These are phyloP conservation scores for Neurospora sp. DNA, from an alignment of 495 filamentous ascomycete species.

Conservation along the genomic window DNA sequence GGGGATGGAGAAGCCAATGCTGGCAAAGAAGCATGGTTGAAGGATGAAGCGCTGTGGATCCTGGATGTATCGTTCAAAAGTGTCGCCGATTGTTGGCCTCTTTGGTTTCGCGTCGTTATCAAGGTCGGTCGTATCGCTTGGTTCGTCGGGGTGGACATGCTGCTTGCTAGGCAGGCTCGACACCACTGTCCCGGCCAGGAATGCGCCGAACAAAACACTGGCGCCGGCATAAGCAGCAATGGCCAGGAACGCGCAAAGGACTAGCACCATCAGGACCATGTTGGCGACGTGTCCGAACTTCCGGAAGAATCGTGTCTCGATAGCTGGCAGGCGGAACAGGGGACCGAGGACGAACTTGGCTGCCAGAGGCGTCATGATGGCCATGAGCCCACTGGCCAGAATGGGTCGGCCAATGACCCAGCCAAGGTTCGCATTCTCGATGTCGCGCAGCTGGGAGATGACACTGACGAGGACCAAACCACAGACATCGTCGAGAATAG, in stretches of 20 bases:
- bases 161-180: constrained; percentile 20
- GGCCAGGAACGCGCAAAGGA: constrained; percentile 13
- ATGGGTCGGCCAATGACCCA: constrained; percentile 22
- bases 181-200: constrained; percentile 51
- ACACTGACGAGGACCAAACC: constrained; percentile 73
- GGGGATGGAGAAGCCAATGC: constrained; percentile 71
- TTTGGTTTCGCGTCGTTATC: constrained; percentile 12
- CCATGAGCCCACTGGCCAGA: constrained; percentile 15
- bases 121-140: not conserved
- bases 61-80: constrained; percentile 50
- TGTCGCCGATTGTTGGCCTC: constrained; percentile 20
- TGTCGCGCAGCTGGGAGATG: constrained; percentile 35
- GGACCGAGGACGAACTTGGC: constrained; percentile 8
- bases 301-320: not conserved
- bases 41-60: constrained; percentile 44
- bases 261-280: constrained; percentile 9
- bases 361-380: constrained; percentile 14
- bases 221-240: constrained; percentile 42
- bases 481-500: constrained; percentile 76
- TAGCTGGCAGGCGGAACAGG: constrained; percentile 7
- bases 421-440: constrained; percentile 8
- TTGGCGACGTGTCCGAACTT: constrained; percentile 7
- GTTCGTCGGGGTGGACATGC: not conserved
- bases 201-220: constrained; percentile 61
- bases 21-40: constrained; percentile 71